These are phyloP conservation scores for Raddia guianensis DNA, from an alignment of 176 grass and related monocot genomes.

Conservation along the genomic window DNA sequence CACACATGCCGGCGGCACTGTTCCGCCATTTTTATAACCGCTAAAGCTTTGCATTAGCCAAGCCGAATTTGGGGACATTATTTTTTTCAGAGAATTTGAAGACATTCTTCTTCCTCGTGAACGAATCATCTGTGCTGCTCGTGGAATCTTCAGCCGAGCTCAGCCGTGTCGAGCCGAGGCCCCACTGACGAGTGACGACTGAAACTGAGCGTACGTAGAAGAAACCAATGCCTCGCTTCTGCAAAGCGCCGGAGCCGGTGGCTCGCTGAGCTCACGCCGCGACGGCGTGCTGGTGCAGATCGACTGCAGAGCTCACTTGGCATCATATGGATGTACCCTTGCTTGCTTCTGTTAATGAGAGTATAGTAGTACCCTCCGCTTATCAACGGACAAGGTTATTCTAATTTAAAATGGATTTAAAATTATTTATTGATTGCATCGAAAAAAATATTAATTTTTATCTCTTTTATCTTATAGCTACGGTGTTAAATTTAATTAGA, in stretches of 20 bases:
- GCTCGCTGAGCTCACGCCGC: neutral
- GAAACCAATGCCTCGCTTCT: neutral
- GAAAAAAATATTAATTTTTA: no score
- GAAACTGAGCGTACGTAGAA: no score
- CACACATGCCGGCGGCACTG: neutral
- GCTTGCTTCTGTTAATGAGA: neutral
- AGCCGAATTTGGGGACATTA: no score
- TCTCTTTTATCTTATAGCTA: no score
- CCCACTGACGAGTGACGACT: neutral
- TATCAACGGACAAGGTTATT: no score
- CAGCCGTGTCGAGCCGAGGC: neutral
- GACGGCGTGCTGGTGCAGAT: slow-evolving; percentile 4
- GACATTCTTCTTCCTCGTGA: neutral
- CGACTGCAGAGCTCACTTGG: neutral
- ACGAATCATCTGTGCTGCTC: neutral
- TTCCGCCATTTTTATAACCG: neutral
- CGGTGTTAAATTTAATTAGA: no score
- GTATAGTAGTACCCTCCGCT: no score
- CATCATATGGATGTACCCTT: neutral
- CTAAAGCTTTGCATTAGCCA: neutral
- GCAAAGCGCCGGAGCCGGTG: neutral
- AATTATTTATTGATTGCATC: no score
- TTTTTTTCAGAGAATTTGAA: neutral
- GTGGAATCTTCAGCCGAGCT: neutral
- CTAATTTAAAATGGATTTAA: no score